Percentiles rank a stretch among this genome's conserved stretches.
phyloP scores from a whole-genome alignment of 371 early-diverging fungal species.

The Rhizomucor miehei region DNA sequence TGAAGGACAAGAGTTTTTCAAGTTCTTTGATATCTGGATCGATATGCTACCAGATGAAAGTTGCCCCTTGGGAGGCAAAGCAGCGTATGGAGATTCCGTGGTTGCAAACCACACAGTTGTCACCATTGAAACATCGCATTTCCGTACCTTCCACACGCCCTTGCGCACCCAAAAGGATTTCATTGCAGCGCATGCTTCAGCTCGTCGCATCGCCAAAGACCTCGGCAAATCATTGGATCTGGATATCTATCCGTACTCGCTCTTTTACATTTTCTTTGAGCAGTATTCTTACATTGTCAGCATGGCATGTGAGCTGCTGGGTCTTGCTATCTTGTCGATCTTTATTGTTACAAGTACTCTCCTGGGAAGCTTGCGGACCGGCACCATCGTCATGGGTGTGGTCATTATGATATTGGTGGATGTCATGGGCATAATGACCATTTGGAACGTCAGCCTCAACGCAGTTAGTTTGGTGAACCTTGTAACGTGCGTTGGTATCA shows the following conservation, averaged over 20 bases:
- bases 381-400: conserved; percentile 56
- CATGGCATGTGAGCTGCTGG: conserved; percentile 55
- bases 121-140: conserved; percentile 57
- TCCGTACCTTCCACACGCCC: conserved; percentile 70
- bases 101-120: conserved; percentile 20
- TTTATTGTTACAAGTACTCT: conserved; percentile 58
- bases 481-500: conserved; percentile 74
- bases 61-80: conserved; percentile 73
- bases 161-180: conserved; percentile 64
- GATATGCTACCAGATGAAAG: conserved; percentile 50
- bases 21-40: conserved; percentile 58
- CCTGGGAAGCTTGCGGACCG: conserved; percentile 56
- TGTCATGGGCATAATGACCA: conserved; percentile 65
- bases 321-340: conserved; percentile 57
- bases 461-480: conserved; percentile 76
- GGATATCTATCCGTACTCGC: conserved; percentile 68
- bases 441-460: conserved; percentile 68
- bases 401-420: conserved; percentile 66
- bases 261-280: conserved; percentile 78
- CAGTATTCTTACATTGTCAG: conserved; percentile 65
- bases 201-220: conserved; percentile 61
- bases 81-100: conserved; percentile 69
- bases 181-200: conserved; percentile 62
- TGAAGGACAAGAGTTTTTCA: conserved; percentile 59
- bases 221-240: conserved; percentile 46